Percentiles rank a stretch among this genome's conserved stretches.
Evolutionary conservation across 164 flowering plant species (phyloP).

Genomic region (Berberis thunbergii): DNA sequence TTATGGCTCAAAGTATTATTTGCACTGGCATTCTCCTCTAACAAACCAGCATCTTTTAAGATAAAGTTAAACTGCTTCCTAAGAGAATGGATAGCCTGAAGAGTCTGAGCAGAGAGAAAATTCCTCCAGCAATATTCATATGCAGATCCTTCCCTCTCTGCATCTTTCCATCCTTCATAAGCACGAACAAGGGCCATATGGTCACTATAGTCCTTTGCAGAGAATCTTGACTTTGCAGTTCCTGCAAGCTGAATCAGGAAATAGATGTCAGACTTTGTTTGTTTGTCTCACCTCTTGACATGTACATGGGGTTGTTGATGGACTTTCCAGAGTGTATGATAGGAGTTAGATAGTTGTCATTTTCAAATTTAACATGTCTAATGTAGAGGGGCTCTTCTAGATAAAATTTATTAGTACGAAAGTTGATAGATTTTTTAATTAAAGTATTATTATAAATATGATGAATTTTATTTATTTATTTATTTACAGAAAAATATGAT

Average conservation of each 20-base stretch:
- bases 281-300: not conserved
- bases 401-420: no score
- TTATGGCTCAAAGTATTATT: slow-evolving; percentile 81
- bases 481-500: no score
- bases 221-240: slow-evolving; percentile 90
- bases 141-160: slow-evolving; percentile 93
- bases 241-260: slow-evolving; percentile 69
- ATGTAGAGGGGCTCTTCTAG: no score
- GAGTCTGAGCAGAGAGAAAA: slow-evolving; percentile 90
- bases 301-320: no score
- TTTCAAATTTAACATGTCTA: no score
- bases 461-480: no score
- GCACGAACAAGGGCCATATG: slow-evolving; percentile 99
- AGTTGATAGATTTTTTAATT: no score
- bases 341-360: no score
- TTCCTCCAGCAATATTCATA: slow-evolving; percentile 98
- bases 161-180: slow-evolving; percentile 99
- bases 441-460: no score
- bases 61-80: slow-evolving; percentile 84
- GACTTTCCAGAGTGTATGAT: no score
- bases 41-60: slow-evolving; percentile 69
- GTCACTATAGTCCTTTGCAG: slow-evolving; percentile 98
- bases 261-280: not conserved
- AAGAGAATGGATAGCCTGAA: slow-evolving; percentile 97
- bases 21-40: slow-evolving; percentile 45